phyloP scores from a whole-genome alignment of 202 grass and related monocot genomes.

The Dendrocalamus latiflorus region DNA sequence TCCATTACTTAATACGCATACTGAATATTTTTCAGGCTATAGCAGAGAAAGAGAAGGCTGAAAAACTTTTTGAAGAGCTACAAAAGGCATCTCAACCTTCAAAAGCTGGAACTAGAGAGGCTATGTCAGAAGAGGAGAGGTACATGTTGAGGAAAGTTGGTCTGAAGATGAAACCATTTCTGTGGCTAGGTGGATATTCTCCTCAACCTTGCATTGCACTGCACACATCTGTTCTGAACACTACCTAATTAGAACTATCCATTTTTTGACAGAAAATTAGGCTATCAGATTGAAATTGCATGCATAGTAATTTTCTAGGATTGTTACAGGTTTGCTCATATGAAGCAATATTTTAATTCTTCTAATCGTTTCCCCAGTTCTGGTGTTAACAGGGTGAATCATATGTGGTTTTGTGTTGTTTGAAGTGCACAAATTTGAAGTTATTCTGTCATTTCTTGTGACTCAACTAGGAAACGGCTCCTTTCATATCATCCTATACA shows the following conservation, averaged over 20 bases:
- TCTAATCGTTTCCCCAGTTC: neutral
- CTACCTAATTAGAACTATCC: neutral
- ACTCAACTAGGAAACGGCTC: neutral
- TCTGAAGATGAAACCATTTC: slow-evolving; percentile 84
- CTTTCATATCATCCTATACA: too few relatives aligned
- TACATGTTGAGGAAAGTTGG: slow-evolving; percentile 89
- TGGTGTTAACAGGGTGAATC: neutral
- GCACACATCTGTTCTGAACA: neutral
- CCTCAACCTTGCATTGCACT: slow-evolving; percentile 5
- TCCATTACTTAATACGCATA: slow-evolving; percentile 15
- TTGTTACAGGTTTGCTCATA: neutral
- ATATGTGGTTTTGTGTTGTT: neutral
- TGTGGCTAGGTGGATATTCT: slow-evolving; percentile 60
- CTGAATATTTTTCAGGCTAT: slow-evolving; percentile 50
- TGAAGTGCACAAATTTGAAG: neutral
- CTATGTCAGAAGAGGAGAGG: slow-evolving; percentile 79
- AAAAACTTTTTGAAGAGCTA: slow-evolving; percentile 69
- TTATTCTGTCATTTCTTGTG: neutral
- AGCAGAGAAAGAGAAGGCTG: slow-evolving; percentile 63
- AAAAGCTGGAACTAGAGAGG: slow-evolving; percentile 52
- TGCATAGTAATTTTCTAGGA: neutral
- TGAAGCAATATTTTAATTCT: neutral
- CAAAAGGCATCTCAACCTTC: slow-evolving; percentile 46
- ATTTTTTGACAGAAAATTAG: neutral
- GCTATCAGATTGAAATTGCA: neutral